Conservation (phyloP, 257 asterid species). For the Rubia yunnanensis region DNA sequence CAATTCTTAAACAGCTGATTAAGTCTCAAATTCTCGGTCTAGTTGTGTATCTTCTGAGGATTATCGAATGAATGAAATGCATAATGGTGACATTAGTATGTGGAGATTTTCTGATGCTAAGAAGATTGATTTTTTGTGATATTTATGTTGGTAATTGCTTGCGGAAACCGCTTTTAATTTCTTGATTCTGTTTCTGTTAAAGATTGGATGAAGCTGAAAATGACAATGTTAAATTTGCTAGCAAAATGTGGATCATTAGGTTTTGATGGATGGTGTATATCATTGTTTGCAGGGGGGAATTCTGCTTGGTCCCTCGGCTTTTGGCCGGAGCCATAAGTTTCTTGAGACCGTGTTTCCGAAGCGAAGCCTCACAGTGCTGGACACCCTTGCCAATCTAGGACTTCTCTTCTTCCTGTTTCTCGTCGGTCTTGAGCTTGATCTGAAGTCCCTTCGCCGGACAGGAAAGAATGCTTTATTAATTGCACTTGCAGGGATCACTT, state of each 20-base stretch:
- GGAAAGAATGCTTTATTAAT: conserved; percentile 59
- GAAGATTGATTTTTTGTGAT: too few relatives aligned
- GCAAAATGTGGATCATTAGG: not conserved
- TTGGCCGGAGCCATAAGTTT: conserved; percentile 45
- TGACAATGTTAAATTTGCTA: too few relatives aligned
- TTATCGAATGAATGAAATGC: too few relatives aligned
- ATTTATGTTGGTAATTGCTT: too few relatives aligned
- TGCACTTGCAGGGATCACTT: conserved; percentile 67
- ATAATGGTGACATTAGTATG: too few relatives aligned
- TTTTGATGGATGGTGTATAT: not conserved
- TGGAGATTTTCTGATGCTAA: too few relatives aligned
- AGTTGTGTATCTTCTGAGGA: not conserved
- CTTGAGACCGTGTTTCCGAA: conserved; percentile 53
- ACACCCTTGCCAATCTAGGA: conserved; percentile 73
- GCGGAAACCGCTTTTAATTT: too few relatives aligned
- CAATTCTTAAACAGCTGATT: too few relatives aligned
- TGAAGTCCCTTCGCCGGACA: conserved; percentile 32
- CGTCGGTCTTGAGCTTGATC: conserved; percentile 69
- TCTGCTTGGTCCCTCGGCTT: conserved; percentile 78
- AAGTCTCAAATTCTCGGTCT: too few relatives aligned
- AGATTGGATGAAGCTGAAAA: too few relatives aligned
- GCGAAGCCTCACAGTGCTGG: conserved; percentile 56
- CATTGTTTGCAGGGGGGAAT: conserved; percentile 55
- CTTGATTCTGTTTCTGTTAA: too few relatives aligned
- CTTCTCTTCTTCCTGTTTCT: conserved; percentile 71